phyloP scores from a whole-genome alignment of 768 basidiomycete genomes.

The Tulasnella sp. region DNA sequence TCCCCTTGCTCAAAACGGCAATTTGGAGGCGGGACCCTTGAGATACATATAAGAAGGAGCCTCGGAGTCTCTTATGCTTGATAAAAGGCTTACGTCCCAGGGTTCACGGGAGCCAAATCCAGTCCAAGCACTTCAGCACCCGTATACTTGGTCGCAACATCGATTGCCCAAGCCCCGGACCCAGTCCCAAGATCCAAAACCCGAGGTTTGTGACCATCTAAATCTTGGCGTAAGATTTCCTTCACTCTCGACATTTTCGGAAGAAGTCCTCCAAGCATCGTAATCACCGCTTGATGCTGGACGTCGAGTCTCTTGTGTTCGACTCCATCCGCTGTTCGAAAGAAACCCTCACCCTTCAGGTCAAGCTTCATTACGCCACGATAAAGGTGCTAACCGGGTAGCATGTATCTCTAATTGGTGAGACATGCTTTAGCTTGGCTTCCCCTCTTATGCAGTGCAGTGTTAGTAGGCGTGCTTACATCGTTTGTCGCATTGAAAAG shows the following conservation, averaged over 20 bases:
- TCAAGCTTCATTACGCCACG: not conserved
- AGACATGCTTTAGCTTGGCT: not conserved
- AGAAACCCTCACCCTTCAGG: not conserved
- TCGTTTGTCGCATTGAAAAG: not conserved
- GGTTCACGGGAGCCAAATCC: constrained; percentile 1
- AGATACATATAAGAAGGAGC: not conserved
- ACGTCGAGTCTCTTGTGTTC: not conserved
- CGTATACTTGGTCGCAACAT: not conserved
- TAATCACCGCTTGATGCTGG: constrained; percentile 6
- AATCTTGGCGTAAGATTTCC: not conserved
- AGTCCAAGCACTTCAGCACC: not conserved
- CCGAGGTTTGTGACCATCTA: not conserved
- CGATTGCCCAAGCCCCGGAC: constrained; percentile 17
- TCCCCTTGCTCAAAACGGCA: constrained; percentile 14
- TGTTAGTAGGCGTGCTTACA: not conserved
- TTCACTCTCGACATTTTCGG: not conserved
- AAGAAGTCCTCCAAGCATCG: constrained; percentile 19
- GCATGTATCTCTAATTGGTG: not conserved
- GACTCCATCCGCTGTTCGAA: not conserved
- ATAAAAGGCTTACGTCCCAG: too few relatives aligned
- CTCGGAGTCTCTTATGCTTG: too few relatives aligned
- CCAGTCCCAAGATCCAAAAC: constrained; percentile 24
- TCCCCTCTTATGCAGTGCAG: too few relatives aligned
- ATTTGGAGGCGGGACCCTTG: not conserved
- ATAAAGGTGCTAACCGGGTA: not conserved